Conservation (phyloP, 148 eudicot genomes). For the Persicaria tinctoria region DNA sequence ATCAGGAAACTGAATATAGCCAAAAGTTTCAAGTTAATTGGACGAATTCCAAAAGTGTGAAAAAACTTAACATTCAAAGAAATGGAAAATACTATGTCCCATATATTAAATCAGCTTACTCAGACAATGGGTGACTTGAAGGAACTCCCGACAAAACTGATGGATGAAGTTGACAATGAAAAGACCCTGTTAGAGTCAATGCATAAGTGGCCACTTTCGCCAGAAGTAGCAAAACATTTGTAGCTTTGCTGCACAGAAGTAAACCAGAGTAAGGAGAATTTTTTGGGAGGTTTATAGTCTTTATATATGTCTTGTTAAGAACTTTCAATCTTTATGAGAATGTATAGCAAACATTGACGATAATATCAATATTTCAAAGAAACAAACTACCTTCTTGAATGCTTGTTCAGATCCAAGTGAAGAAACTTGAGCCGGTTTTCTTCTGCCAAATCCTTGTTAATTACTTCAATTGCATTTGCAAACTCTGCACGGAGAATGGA, state of each 20-base stretch:
- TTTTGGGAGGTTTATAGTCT: not conserved
- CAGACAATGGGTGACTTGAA: slow-evolving; percentile 20
- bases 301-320: not conserved
- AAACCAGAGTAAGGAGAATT: not conserved
- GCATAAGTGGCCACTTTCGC: slow-evolving; percentile 84
- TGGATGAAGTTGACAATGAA: slow-evolving; percentile 57
- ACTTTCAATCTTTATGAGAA: not conserved
- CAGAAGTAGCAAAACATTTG: slow-evolving; percentile 58
- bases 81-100: not conserved
- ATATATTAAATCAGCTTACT: slow-evolving; percentile 35
- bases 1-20: not conserved
- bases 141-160: slow-evolving; percentile 26
- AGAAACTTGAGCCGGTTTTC: slow-evolving; percentile 52
- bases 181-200: slow-evolving; percentile 65
- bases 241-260: slow-evolving; percentile 18
- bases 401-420: slow-evolving; percentile 67
- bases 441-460: slow-evolving; percentile 44
- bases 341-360: not conserved
- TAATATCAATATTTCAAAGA: slow-evolving; percentile 2
- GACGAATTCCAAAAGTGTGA: not conserved
- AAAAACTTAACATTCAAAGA: not conserved
- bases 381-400: slow-evolving; percentile 38
- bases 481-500: slow-evolving; percentile 58
- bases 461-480: slow-evolving; percentile 44
- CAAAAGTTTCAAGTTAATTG: not conserved